phyloP scores from a whole-genome alignment of 2,329 filamentous ascomycete species.

The Ophiostoma ulmi region DNA sequence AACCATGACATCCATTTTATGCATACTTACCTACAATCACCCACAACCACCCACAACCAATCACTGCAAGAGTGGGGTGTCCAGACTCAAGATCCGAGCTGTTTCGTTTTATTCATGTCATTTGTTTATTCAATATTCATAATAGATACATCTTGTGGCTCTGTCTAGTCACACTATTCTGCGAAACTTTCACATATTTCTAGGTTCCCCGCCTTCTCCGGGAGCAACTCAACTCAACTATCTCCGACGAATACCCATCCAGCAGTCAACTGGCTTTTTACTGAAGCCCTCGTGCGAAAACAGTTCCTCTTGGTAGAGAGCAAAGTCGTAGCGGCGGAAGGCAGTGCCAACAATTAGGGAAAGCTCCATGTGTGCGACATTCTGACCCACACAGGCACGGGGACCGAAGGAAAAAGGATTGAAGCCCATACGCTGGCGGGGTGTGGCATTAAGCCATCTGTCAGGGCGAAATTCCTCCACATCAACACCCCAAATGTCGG shows the following conservation, averaged over 20 bases:
- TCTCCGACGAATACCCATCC: conserved; percentile 22
- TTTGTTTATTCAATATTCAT: neutral
- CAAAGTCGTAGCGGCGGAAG: conserved; percentile 26
- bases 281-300: conserved; percentile 25
- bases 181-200: neutral
- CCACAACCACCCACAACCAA: neutral
- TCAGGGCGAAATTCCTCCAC: conserved; percentile 30
- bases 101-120: neutral
- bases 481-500: conserved; percentile 31
- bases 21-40: neutral
- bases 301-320: conserved; percentile 18
- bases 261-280: conserved; percentile 25
- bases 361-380: conserved; percentile 26
- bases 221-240: neutral
- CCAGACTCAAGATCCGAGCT: neutral
- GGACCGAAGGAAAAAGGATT: conserved; percentile 26
- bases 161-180: neutral
- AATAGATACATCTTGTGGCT: neutral
- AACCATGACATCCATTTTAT: neutral
- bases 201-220: neutral
- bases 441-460: conserved; percentile 28
- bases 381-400: conserved; percentile 26
- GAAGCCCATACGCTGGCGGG: conserved; percentile 24
- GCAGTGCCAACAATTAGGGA: conserved; percentile 24
- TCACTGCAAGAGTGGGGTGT: neutral